Evolutionary conservation across 2,329 filamentous ascomycete species (phyloP).

Genomic region (Dactylonectria estremocensis): DNA sequence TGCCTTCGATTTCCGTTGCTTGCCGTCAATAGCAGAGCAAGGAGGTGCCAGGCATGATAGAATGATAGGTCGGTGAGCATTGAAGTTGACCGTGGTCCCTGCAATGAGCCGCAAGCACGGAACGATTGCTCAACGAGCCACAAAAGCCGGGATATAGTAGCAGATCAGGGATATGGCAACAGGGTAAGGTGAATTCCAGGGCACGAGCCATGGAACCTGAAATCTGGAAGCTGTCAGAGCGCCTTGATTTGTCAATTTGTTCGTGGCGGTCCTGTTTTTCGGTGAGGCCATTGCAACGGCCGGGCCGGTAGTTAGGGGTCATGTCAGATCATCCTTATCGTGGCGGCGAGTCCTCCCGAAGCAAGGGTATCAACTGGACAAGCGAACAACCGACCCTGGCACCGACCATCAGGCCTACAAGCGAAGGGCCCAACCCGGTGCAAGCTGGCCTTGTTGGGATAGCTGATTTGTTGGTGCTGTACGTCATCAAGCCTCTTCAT

Average conservation of each 20-base stretch:
- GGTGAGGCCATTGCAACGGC: constrained; percentile 32
- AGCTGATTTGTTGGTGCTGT: constrained; percentile 15
- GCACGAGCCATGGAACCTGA: constrained; percentile 36
- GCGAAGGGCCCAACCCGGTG: constrained; percentile 2
- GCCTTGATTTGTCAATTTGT: constrained; percentile 20
- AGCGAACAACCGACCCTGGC: constrained; percentile 26
- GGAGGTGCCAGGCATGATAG: constrained; percentile 15
- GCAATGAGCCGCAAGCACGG: constrained; percentile 6
- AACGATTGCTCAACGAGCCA: constrained; percentile 18
- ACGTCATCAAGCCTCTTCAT: constrained; percentile 17
- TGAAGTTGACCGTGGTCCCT: background rate
- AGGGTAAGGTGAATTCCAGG: constrained; percentile 43
- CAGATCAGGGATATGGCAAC: constrained; percentile 30
- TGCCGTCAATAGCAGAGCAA: constrained; percentile 36
- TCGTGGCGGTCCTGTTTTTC: constrained; percentile 13
- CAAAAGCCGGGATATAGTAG: constrained; percentile 6
- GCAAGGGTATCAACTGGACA: constrained; percentile 24
- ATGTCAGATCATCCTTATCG: constrained; percentile 51
- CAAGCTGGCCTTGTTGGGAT: background rate
- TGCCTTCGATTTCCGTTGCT: constrained; percentile 44
- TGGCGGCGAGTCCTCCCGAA: constrained; percentile 30
- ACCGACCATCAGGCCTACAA: constrained; percentile 20
- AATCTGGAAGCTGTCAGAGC: constrained; percentile 34
- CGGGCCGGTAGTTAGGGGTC: constrained; percentile 43
- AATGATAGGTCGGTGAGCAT: constrained; percentile 20